phyloP scores from a whole-genome alignment of 1,139 yeast species.

The Groenewaldozyma auringiensis region DNA sequence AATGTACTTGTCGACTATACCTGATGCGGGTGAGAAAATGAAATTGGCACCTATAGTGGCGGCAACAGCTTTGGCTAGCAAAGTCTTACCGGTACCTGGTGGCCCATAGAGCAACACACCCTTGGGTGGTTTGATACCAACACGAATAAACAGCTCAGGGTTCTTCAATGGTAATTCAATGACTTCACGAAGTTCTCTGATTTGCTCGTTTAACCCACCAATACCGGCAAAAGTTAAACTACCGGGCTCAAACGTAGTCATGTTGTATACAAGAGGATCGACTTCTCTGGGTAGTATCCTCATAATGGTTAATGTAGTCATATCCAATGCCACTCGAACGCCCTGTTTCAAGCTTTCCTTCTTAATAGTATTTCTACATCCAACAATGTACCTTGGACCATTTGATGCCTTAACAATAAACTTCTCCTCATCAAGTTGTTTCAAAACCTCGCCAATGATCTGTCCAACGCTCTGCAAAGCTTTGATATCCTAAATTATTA shows the following conservation, averaged over 20 bases:
- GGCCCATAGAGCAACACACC: constrained; percentile 97
- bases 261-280: constrained; percentile 95
- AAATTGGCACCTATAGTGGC: constrained; percentile 98
- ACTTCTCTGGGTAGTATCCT: constrained; percentile 95
- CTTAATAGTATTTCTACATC: constrained; percentile 89
- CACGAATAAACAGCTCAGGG: constrained; percentile 91
- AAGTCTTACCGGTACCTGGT: constrained; percentile 98
- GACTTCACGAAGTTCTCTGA: constrained; percentile 93
- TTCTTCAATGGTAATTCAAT: constrained; percentile 95
- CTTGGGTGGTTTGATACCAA: constrained; percentile 96
- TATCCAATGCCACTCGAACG: constrained; percentile 91
- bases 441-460: constrained; percentile 93
- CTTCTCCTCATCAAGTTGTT: constrained; percentile 90
- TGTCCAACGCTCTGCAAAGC: constrained; percentile 98
- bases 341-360: constrained; percentile 83
- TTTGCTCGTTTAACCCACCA: constrained; percentile 95
- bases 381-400: constrained; percentile 97
- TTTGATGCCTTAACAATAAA: constrained; percentile 93
- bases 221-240: constrained; percentile 91
- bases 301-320: constrained; percentile 98
- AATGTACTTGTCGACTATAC: constrained; percentile 95
- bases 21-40: constrained; percentile 96
- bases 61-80: constrained; percentile 95
- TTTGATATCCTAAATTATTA: constrained; percentile 63
- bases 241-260: constrained; percentile 97